Evolutionary conservation across 306 rosid genomes (phyloP), one percentile per base, ranked within the genome.

Genomic region (Myrica gale): DNA sequence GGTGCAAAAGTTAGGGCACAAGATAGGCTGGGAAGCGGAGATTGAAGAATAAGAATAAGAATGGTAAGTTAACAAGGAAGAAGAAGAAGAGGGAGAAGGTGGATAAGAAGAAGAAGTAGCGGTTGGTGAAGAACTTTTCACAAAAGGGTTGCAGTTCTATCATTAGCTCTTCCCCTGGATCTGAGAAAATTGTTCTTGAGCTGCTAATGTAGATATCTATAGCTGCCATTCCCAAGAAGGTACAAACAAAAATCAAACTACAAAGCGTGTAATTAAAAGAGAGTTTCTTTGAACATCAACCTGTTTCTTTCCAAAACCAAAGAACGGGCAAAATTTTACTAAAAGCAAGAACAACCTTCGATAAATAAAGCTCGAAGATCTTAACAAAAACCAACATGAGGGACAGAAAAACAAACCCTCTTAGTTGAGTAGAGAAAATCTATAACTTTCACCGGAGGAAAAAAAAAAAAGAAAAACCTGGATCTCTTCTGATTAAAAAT

Each of bases 101-200:
- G 73, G 39, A 23, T 47, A 42, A 8, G 26, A 4, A 42, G 70
- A 47, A 20, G 61, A 52, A 13, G 82, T 65, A 47, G 76, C 56
- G 9, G 76, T 8, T 9, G 88, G 74, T 4, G 89, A 81, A 76
- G 79, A 87, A 84, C 84, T 86, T 61, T 87, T 89, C 81, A 90
- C 78, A 79, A 78, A 90, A 87, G 97, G 97, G 32, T 71, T 81
- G 73, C 42, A 90, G 96, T 77, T 93, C 93, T 81, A 74, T 92
- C 90, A 89, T 86, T 26, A 92, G 82, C 78, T 90, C 97, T 78
- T 89, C 98, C 39, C 75, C 84, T 26, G 91, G 89, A 80, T 93
- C 92, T 54, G 86, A 76, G 61, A 85, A 82, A 72, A 80, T 81
- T 20, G 81, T 52, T 60, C 58, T 20, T n/a, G 66, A 39, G 58